Evolutionary conservation across 306 rosid genomes (phyloP), one percentile per base, ranked within the genome.

Genomic region (Pachyrhizus erosus): DNA sequence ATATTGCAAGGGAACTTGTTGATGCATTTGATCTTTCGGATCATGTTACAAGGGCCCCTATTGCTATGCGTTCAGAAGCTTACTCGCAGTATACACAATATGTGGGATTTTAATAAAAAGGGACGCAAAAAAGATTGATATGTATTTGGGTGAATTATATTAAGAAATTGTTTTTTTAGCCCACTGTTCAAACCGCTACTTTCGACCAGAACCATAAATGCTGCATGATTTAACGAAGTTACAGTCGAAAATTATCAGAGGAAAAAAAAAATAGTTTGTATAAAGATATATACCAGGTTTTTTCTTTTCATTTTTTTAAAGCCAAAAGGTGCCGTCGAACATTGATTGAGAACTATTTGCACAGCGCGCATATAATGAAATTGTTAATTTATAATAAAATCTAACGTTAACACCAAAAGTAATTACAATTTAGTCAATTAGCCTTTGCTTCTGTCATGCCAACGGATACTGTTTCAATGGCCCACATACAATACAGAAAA

Each of bases 11-110:
- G 81, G 98, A 96, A 83, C 94, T 96, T 5, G 85, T 93, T 5
- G 92, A 93, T 60, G 90, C 98, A 57, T 96, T 96, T 84, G 99
- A 93, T 87, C 89, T 93, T 81, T 96, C 99, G 1, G 94, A 91
- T 82, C 52, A 89, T 37, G 97, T 91, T 42, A 92, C 91, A 27
- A 80, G 98, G 13, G 99, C 99, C 12, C 99, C 99, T 34, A 96
- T 96, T 74, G 99, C 93, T 48, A 89, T 87, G 94, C 87, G 84
- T 78, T 92, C 96, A 4, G 91, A 85, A 54, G 98, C 99, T 31
- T 96, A 96, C 87, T 82, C 98, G 27, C 96, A 91, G 73, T 96
- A 92, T 84, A 91, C 93, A 23, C 97, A 91, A 24, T 24, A 68
- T 11, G 93, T 92, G 17, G 99, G 99, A 54, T 96, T 96, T 80